Evolutionary conservation across 305 asterid genomes (phyloP).

Genomic region (Fraxinus baroniana): DNA sequence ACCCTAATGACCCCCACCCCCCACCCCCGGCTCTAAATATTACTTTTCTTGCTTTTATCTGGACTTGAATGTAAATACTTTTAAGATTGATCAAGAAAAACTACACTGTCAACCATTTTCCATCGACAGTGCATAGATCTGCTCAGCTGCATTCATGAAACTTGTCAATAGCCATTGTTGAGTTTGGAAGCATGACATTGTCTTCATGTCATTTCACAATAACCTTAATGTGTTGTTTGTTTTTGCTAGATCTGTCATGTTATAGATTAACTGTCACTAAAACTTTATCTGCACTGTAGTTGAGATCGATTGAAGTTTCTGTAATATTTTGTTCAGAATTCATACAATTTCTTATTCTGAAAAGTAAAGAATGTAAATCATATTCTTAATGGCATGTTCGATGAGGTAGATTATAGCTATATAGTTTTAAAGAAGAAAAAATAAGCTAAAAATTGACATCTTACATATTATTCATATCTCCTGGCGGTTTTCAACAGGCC

Average conservation of each 20-base stretch:
- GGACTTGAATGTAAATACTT: neutral
- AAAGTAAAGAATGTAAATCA: neutral
- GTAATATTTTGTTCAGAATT: neutral
- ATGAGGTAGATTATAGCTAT: neutral
- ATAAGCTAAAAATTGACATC: neutral
- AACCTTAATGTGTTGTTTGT: neutral
- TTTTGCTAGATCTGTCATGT: neutral
- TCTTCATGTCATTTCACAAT: neutral
- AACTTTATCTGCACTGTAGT: neutral
- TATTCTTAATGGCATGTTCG: neutral
- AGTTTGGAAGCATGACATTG: neutral
- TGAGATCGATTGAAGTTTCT: neutral
- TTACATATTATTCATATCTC: neutral
- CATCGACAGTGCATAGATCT: neutral
- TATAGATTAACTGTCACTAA: neutral
- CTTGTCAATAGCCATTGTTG: neutral
- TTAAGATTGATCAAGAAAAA: neutral
- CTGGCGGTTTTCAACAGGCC: slow-evolving; percentile 57
- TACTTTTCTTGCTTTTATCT: neutral
- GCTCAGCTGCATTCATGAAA: neutral
- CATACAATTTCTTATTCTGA: neutral
- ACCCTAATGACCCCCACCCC: neutral
- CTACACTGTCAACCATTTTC: neutral
- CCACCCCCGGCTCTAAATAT: neutral
- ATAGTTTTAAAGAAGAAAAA: neutral